Evolutionary conservation across 495 filamentous ascomycete species (phyloP).

Genomic region (Annulohypoxylon stygium): DNA sequence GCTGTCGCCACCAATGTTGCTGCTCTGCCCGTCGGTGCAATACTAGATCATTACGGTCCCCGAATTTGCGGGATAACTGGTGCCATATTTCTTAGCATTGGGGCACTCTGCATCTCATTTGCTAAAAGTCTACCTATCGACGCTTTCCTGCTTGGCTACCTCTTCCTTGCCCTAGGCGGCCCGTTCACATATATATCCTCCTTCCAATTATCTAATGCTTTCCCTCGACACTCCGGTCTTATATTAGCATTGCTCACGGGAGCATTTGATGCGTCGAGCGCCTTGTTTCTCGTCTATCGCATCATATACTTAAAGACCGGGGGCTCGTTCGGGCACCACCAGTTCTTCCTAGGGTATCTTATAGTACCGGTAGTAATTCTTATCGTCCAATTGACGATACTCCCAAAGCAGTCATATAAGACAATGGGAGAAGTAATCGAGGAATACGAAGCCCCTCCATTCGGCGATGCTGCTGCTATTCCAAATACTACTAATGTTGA

Average conservation of each 20-base stretch:
- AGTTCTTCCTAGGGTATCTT: slow-evolving; percentile 84
- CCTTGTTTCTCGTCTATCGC: slow-evolving; percentile 89
- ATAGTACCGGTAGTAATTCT: slow-evolving; percentile 79
- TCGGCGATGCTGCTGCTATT: slow-evolving; percentile 37
- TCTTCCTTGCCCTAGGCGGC: slow-evolving; percentile 85
- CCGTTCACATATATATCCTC: slow-evolving; percentile 92
- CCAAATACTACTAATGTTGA: slow-evolving; percentile 55
- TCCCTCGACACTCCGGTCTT: slow-evolving; percentile 85
- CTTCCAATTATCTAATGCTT: slow-evolving; percentile 94
- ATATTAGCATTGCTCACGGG: slow-evolving; percentile 89
- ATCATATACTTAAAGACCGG: slow-evolving; percentile 75
- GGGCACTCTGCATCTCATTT: slow-evolving; percentile 77
- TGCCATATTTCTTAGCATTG: slow-evolving; percentile 74
- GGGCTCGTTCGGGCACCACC: slow-evolving; percentile 71
- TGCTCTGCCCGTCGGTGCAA: slow-evolving; percentile 85
- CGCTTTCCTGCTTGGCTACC: slow-evolving; percentile 81
- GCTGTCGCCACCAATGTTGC: slow-evolving; percentile 85
- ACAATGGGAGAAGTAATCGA: slow-evolving; percentile 85
- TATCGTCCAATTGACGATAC: slow-evolving; percentile 75
- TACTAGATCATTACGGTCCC: slow-evolving; percentile 86
- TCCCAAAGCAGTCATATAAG: slow-evolving; percentile 87
- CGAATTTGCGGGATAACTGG: slow-evolving; percentile 81
- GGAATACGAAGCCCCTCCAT: slow-evolving; percentile 66
- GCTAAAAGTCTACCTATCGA: slow-evolving; percentile 74
- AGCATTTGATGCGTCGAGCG: slow-evolving; percentile 89